Evolutionary conservation across 192 early-diverging fungal species (phyloP).

Genomic region (Backusella parvicylindrica): DNA sequence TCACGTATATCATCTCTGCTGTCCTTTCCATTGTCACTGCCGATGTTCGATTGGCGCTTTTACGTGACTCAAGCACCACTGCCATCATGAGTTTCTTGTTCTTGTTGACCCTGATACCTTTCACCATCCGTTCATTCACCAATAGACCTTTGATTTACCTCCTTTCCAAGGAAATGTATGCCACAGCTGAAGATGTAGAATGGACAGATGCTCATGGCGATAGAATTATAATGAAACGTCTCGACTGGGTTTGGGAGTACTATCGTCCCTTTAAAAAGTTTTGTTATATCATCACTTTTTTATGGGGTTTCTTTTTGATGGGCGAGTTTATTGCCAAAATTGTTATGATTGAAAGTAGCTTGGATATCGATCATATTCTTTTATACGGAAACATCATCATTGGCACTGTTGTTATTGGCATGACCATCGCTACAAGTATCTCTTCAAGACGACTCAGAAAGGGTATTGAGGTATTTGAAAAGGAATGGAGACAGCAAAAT

Average conservation of each 20-base stretch:
- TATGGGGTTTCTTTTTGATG: slow-evolving; percentile 35
- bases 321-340: slow-evolving; percentile 39
- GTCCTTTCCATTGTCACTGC: slow-evolving; percentile 35
- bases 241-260: slow-evolving; percentile 36
- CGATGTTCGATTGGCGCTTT: slow-evolving; percentile 32
- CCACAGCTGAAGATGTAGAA: slow-evolving; percentile 18
- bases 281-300: slow-evolving; percentile 15
- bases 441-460: neutral
- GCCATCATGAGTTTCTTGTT: slow-evolving; percentile 33
- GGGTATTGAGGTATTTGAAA: neutral
- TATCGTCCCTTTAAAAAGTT: slow-evolving; percentile 21
- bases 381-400: slow-evolving; percentile 35
- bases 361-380: slow-evolving; percentile 37
- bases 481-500: neutral
- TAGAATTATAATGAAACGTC: neutral
- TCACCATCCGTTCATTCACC: slow-evolving; percentile 25
- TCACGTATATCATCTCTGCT: slow-evolving; percentile 35
- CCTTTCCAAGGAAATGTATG: slow-evolving; percentile 28
- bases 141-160: slow-evolving; percentile 31
- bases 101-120: slow-evolving; percentile 36
- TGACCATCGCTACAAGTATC: neutral
- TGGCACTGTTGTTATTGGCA: slow-evolving; percentile 3
- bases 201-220: slow-evolving; percentile 30
- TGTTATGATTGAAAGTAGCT: slow-evolving; percentile 33
- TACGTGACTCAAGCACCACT: slow-evolving; percentile 41